phyloP scores from a whole-genome alignment of 805 yeast species.

The Saccharomycopsis capsularis region DNA sequence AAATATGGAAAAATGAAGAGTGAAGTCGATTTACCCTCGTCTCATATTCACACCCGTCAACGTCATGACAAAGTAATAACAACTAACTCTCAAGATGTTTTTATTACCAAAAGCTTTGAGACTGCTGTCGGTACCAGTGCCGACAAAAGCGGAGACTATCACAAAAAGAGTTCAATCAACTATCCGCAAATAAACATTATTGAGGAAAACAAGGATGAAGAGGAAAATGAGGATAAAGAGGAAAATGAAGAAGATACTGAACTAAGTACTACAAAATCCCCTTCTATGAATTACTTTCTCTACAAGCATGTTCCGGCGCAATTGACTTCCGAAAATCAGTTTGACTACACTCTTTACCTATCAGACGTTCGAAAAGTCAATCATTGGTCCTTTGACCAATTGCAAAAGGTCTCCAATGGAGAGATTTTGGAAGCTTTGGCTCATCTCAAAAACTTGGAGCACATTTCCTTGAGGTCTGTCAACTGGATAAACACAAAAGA shows the following conservation, averaged over 20 bases:
- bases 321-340: constrained; percentile 1
- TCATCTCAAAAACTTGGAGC: constrained; percentile 4
- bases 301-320: background rate
- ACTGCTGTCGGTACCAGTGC: background rate
- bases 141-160: too few relatives aligned
- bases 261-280: background rate
- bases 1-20: too few relatives aligned
- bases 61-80: too few relatives aligned
- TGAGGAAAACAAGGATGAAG: constrained; percentile 2
- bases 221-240: constrained; percentile 1
- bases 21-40: background rate
- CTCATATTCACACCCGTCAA: too few relatives aligned
- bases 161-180: background rate
- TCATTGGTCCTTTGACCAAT: constrained; percentile 14
- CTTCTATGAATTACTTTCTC: background rate
- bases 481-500: constrained; percentile 19
- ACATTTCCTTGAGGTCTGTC: constrained; percentile 1
- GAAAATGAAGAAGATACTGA: constrained; percentile 1
- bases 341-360: constrained; percentile 9
- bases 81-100: background rate
- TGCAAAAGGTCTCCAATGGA: constrained; percentile 11
- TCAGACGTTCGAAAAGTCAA: constrained; percentile 18
- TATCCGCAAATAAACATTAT: background rate
- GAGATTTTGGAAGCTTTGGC: constrained; percentile 9
- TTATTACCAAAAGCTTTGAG: background rate